Conservation (phyloP, 305 asterid species). For the Euphrasia arctica region DNA sequence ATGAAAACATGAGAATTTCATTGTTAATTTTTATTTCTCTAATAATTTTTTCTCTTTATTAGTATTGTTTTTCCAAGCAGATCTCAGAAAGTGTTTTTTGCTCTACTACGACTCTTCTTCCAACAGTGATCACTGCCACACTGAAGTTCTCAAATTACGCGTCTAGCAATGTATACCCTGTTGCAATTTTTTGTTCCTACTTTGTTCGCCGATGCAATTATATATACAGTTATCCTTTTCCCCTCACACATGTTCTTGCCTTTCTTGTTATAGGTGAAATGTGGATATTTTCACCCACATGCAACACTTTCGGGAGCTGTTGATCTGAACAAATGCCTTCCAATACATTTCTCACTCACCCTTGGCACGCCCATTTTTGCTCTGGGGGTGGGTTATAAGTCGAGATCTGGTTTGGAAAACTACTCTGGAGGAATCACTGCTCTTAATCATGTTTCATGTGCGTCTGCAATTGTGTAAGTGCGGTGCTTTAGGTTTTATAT, state of each 20-base stretch:
- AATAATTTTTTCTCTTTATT: constrained; percentile 9
- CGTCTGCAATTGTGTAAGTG: constrained; percentile 78
- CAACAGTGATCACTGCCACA: constrained; percentile 68
- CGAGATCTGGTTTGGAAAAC: constrained; percentile 57
- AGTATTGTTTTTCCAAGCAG: constrained; percentile 29
- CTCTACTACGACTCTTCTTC: constrained; percentile 47
- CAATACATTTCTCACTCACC: constrained; percentile 55
- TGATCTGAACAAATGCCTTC: constrained; percentile 62
- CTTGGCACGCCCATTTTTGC: constrained; percentile 84
- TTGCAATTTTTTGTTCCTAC: constrained; percentile 5
- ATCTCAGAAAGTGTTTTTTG: constrained; percentile 34
- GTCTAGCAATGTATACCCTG: constrained; percentile 64
- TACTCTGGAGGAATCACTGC: constrained; percentile 74
- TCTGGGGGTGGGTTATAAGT: constrained; percentile 73
- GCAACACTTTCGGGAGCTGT: constrained; percentile 73
- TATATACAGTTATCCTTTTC: constrained; percentile 6
- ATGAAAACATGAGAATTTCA: constrained; percentile 17
- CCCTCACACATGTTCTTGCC: constrained; percentile 18
- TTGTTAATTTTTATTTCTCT: constrained; percentile 14
- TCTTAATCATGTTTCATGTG: constrained; percentile 68
- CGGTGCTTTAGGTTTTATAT: neutral
- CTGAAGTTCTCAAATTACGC: constrained; percentile 67
- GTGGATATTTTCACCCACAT: constrained; percentile 81
- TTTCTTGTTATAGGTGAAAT: constrained; percentile 53
- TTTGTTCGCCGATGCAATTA: constrained; percentile 21